These are phyloP conservation scores for Gliomastix tumulicola DNA, from an alignment of 2,329 filamentous ascomycete genomes.

Conservation along the genomic window DNA sequence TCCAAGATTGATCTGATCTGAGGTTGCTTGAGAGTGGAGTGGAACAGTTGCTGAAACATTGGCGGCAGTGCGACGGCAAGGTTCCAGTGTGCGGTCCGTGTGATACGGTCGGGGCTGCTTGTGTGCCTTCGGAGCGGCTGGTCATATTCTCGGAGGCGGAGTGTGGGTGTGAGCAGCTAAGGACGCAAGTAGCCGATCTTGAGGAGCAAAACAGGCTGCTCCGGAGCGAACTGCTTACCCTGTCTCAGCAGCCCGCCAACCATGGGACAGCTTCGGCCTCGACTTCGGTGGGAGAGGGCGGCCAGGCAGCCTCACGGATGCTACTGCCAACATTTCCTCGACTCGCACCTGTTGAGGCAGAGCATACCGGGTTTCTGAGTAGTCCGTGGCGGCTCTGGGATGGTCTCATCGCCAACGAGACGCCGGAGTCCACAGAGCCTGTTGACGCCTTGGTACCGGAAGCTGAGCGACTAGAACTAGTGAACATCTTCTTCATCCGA, in stretches of 20 bases:
- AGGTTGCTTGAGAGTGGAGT: no score
- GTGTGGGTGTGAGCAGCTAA: neutral
- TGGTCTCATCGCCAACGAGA: constrained; percentile 1
- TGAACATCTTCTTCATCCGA: constrained; percentile 14
- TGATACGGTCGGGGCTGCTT: neutral
- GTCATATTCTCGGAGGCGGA: neutral
- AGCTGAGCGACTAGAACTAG: no score
- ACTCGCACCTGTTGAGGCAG: neutral
- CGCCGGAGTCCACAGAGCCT: no score
- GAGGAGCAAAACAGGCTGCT: neutral
- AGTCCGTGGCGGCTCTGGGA: constrained; percentile 10
- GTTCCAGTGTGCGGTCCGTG: neutral
- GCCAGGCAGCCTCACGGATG: neutral
- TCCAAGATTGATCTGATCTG: no score
- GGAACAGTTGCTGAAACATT: no score
- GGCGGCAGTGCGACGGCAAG: neutral
- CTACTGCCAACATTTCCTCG: neutral
- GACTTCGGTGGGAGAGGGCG: neutral
- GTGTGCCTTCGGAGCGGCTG: neutral
- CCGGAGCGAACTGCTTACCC: neutral
- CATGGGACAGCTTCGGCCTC: neutral
- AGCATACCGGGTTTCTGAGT: constrained; percentile 2
- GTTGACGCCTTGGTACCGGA: no score
- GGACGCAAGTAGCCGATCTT: neutral
- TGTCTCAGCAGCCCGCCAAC: neutral